These are phyloP conservation scores for Cytospora schulzeri DNA, from an alignment of 2,329 filamentous ascomycete genomes.

Conservation along the genomic window DNA sequence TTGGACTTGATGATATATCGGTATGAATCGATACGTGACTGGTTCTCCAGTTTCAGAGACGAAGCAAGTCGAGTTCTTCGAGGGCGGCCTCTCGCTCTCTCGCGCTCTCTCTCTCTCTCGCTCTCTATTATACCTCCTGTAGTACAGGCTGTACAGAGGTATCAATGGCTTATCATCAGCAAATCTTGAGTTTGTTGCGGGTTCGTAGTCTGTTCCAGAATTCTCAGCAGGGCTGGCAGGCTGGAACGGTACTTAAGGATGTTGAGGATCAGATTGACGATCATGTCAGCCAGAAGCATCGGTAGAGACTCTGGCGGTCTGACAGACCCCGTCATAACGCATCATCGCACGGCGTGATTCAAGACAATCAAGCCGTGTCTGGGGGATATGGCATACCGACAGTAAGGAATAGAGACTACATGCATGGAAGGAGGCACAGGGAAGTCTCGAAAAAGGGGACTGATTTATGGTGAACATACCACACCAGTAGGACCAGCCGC, in stretches of 20 bases:
- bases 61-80: slow-evolving; percentile 6
- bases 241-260: background rate
- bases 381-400: background rate
- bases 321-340: background rate
- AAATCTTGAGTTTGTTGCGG: background rate
- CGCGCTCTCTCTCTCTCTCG: too few relatives aligned
- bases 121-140: background rate
- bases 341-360: background rate
- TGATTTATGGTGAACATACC: background rate
- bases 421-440: too few relatives aligned
- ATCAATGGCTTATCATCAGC: background rate
- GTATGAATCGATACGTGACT: background rate
- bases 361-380: background rate
- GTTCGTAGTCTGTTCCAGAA: background rate
- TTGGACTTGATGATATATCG: background rate
- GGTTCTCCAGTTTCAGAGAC: background rate
- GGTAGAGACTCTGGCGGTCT: background rate
- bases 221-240: background rate
- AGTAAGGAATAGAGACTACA: background rate
- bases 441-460: background rate
- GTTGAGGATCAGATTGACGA: background rate
- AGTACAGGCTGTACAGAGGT: background rate
- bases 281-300: background rate
- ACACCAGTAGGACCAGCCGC: too few relatives aligned
- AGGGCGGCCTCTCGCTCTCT: background rate